phyloP scores from a whole-genome alignment of 108 stramenopile genomes.

The Pelagomonas calceolata region DNA sequence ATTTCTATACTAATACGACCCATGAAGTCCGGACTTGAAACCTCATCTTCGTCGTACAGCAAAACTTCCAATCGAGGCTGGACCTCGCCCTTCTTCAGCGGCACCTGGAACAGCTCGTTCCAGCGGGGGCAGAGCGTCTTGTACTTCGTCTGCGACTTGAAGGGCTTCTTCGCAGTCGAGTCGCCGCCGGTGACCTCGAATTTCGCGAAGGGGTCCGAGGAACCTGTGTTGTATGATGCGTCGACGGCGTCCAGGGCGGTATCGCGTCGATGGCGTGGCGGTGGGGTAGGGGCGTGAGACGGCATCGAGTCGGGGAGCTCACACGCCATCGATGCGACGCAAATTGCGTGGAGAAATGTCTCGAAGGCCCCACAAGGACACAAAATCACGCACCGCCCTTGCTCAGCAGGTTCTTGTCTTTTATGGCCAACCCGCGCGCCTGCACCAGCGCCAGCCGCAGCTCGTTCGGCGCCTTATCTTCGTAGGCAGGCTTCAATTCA shows the following conservation, averaged over 20 bases:
- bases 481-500: background rate
- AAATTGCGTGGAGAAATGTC: too few relatives aligned
- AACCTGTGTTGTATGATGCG: too few relatives aligned
- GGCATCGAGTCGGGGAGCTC: too few relatives aligned
- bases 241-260: too few relatives aligned
- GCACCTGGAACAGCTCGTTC: conserved; percentile 1
- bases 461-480: conserved; percentile 13
- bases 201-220: conserved; percentile 3
- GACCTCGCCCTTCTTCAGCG: background rate
- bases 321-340: too few relatives aligned
- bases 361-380: too few relatives aligned
- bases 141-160: conserved; percentile 4
- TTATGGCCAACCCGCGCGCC: conserved; percentile 8
- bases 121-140: conserved; percentile 10
- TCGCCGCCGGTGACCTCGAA: conserved; percentile 3
- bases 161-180: background rate
- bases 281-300: too few relatives aligned
- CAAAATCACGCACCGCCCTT: conserved; percentile 10
- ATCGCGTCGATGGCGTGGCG: too few relatives aligned
- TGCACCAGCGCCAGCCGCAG: conserved; percentile 10
- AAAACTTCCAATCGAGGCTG: background rate
- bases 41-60: conserved; percentile 12
- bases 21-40: conserved; percentile 6
- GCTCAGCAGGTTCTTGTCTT: conserved; percentile 17
- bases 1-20: background rate